Conservation (phyloP, 306 rosid species). For the Cyclanthera cordifolia region DNA sequence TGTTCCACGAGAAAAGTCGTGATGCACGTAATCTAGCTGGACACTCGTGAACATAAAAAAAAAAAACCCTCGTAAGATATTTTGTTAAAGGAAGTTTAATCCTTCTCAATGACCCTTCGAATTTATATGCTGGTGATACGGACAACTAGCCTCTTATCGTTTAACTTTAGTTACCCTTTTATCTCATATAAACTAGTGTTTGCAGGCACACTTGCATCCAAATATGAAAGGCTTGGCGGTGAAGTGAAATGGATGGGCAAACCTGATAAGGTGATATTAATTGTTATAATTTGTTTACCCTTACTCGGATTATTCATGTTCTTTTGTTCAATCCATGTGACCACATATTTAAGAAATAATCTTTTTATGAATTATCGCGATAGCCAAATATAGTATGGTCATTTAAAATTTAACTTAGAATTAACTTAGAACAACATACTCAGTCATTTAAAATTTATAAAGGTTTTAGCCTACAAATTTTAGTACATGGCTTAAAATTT, state of each 20-base stretch:
- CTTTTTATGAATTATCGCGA: no score
- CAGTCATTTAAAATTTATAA: neutral
- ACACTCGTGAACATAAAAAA: no score
- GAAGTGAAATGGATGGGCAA: conserved; percentile 99
- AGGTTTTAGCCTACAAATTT: neutral
- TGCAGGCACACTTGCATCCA: conserved; percentile 74
- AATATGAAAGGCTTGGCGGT: conserved; percentile 84
- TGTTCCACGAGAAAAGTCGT: no score
- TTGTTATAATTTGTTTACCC: conserved; percentile 4
- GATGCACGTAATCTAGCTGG: no score
- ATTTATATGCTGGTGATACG: neutral
- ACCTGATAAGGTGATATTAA: conserved; percentile 59
- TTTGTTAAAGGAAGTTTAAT: no score
- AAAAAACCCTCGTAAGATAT: no score
- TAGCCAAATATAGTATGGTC: no score
- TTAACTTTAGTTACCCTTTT: neutral
- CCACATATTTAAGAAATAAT: no score
- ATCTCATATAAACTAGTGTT: neutral
- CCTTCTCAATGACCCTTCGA: neutral
- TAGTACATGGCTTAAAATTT: neutral
- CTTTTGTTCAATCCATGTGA: no score
- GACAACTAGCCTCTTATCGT: neutral
- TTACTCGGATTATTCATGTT: neutral
- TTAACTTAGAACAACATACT: no score
- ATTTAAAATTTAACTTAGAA: no score